Percentiles rank a stretch among this genome's conserved stretches.
phyloP scores from a whole-genome alignment of 202 grass and related monocot genomes.

The Bolboschoenoplectus hybrid region DNA sequence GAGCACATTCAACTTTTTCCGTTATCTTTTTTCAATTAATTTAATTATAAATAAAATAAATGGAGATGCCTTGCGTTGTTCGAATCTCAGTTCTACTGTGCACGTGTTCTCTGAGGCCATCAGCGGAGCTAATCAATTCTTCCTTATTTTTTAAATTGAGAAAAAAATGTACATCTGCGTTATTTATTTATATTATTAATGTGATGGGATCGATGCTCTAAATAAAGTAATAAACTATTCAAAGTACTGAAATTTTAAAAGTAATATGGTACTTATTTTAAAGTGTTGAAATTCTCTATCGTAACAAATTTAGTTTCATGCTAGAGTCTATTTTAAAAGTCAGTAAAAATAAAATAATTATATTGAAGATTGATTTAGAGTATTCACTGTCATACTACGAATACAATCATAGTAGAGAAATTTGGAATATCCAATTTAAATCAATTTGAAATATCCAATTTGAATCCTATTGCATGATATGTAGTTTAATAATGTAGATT shows the following conservation, averaged over 20 bases:
- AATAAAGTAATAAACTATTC: background rate
- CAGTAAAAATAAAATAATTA: too few species aligned
- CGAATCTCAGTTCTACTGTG: background rate
- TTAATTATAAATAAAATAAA: background rate
- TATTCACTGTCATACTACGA: too few species aligned
- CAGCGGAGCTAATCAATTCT: background rate
- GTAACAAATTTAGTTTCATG: too few species aligned
- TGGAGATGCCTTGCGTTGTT: too few species aligned
- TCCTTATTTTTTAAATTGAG: background rate
- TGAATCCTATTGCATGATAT: background rate
- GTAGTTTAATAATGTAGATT: background rate
- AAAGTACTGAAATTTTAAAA: too few species aligned
- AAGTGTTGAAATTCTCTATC: background rate
- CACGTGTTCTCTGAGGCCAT: background rate
- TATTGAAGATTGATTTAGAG: too few species aligned
- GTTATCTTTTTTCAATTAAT: background rate
- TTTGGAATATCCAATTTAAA: too few species aligned
- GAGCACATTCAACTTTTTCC: constrained; percentile 16
- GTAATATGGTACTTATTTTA: too few species aligned
- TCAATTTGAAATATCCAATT: background rate
- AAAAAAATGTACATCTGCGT: background rate
- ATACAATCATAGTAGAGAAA: too few species aligned
- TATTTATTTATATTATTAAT: background rate
- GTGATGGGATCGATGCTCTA: background rate
- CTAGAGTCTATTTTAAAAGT: too few species aligned